phyloP scores from a whole-genome alignment of 768 basidiomycete genomes.

The Lactarius tabidus region DNA sequence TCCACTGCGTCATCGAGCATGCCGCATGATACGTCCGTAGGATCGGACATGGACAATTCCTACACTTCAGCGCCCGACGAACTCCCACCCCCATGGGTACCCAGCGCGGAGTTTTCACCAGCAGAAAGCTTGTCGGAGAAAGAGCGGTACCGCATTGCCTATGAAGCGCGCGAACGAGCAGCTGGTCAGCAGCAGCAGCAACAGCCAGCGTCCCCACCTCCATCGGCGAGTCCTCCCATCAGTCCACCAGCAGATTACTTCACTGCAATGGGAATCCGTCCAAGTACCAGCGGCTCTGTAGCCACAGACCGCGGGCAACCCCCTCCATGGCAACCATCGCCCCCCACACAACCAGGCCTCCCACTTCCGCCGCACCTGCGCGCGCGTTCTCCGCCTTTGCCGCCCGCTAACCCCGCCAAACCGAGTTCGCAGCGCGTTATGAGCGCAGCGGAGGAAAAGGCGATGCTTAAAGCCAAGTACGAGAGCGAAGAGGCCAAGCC shows the following conservation, averaged over 20 bases:
- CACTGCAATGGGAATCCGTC: constrained; percentile 8
- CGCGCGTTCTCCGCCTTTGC: constrained; percentile 33
- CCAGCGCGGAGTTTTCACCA: constrained; percentile 22
- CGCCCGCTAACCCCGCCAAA: constrained; percentile 28
- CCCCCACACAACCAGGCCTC: constrained; percentile 20
- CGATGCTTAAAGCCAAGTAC: constrained; percentile 57
- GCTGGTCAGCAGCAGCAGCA: constrained; percentile 30
- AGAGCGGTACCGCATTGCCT: constrained; percentile 58
- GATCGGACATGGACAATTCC: background rate
- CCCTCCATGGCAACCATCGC: constrained; percentile 29
- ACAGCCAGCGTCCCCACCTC: constrained; percentile 27
- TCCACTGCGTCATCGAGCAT: constrained; percentile 13
- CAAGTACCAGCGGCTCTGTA: constrained; percentile 34
- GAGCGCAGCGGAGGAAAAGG: constrained; percentile 74
- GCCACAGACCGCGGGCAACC: constrained; percentile 27
- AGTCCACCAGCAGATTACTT: constrained; percentile 18
- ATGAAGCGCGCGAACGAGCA: constrained; percentile 64
- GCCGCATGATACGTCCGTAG: background rate
- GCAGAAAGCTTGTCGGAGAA: constrained; percentile 49
- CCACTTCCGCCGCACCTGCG: constrained; percentile 30
- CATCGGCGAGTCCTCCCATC: background rate
- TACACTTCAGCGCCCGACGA: constrained; percentile 12
- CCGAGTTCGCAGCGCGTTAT: constrained; percentile 41
- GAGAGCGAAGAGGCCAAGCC: constrained; percentile 46
- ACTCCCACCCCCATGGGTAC: constrained; percentile 26